phyloP scores from a whole-genome alignment of 345 rosid species.

The Melastoma malabathricum region DNA sequence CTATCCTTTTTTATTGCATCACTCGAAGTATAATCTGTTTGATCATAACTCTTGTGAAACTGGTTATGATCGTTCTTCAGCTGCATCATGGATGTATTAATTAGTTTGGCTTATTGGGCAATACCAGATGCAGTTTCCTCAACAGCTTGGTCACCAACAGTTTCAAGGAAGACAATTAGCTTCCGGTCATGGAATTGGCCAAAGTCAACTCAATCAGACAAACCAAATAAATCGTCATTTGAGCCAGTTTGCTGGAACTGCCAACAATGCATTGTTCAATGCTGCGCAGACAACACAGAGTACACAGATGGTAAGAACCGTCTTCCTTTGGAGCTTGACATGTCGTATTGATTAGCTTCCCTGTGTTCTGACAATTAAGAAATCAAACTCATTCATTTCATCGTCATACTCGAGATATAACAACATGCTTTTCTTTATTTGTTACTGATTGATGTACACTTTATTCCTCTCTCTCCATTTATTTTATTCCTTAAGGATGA shows the following conservation, averaged over 20 bases:
- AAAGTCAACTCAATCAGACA: conserved; percentile 75
- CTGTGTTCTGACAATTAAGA: neutral
- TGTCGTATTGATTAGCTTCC: neutral
- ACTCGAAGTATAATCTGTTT: too few relatives aligned
- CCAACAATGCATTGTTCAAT: conserved; percentile 65
- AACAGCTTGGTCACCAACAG: conserved; percentile 77
- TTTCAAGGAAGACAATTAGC: conserved; percentile 75
- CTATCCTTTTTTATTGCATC: too few relatives aligned
- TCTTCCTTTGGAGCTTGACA: conserved; percentile 1
- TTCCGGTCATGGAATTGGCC: conserved; percentile 69
- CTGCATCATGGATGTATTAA: too few relatives aligned
- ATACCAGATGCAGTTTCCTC: conserved; percentile 87
- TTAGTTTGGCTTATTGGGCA: conserved; percentile 22
- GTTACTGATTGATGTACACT: too few relatives aligned
- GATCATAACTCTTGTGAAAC: too few relatives aligned
- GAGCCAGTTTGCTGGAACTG: conserved; percentile 64
- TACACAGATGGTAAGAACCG: conserved; percentile 59
- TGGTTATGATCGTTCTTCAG: too few relatives aligned
- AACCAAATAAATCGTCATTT: conserved; percentile 65
- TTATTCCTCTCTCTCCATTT: too few relatives aligned
- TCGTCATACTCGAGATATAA: too few relatives aligned
- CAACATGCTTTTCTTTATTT: too few relatives aligned
- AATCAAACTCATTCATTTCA: neutral
- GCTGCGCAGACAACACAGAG: conserved; percentile 79
- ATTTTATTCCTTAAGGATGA: too few relatives aligned